Base-by-base conservation (phyloP, 2,329 filamentous ascomycete genomes). In the Alternaria viburni region DNA sequence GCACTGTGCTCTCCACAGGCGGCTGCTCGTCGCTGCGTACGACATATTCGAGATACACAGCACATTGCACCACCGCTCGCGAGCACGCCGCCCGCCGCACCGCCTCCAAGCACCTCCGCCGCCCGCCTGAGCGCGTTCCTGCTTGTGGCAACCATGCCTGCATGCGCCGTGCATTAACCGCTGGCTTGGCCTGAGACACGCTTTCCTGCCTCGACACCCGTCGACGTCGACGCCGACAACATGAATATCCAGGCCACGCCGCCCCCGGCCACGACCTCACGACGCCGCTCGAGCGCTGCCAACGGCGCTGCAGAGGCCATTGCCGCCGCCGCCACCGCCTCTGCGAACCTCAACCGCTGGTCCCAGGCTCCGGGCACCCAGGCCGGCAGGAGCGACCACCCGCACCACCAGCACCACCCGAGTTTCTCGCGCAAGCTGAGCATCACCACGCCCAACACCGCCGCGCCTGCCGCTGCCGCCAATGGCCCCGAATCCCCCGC, bases 311-410 rank as follows among this genome's bases (percentile, higher is more conserved):
- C 79, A 57, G 82, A 83, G 55, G 76, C 76, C 64, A 69, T 74
- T 61, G 74, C 71, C 23, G 66, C 68, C 69, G 83, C 83, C 28
- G 69, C 85, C 41, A 10, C 50, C 67, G 83, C 83, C 23, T 69
- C 85, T 54, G 81, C 80, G 43, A 86, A 83, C 62, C 77, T 87
- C 57, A 86, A 87, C 71, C 84, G 86, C 66, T 88, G 86, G 86
- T 88, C 86, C 36, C 86, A 87, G 67, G 76, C 81, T 28, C 86
- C 84, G 50, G 86, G 84, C 75, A 81, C 79, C 50, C 73, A 76
- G n/a, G 82, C 58, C 68, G 63, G 54, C 66, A 79, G 69, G 57
- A 64, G 23, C 67, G 65, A 76, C 76, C 41, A 70, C 81, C 52
- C 17, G 56, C 67, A 67, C 52, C 67, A 79, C 70, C 59, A 65